Conservation (phyloP, 768 basidiomycete genomes). For the Pulveroboletus ravenelii region DNA sequence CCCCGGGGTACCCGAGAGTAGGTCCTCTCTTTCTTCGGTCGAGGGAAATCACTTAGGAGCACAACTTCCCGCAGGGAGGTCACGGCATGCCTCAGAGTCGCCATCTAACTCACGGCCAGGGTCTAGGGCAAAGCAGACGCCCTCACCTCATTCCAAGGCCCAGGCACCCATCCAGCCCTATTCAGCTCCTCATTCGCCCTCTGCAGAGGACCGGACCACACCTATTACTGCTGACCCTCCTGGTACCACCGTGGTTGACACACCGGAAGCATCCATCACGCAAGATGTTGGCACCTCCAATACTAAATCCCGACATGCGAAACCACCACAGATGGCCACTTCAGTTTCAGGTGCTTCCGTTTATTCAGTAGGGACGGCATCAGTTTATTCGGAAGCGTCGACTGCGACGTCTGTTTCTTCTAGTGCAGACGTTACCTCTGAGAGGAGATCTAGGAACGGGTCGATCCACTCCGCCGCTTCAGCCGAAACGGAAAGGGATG, state of each 20-base stretch:
- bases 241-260: slow-evolving; percentile 1
- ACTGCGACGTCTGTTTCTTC: slow-evolving; percentile 23
- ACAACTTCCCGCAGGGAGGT: slow-evolving; percentile 1
- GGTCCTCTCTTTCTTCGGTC: slow-evolving; percentile 18
- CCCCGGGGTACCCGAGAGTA: background rate
- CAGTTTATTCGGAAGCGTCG: slow-evolving; percentile 26
- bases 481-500: slow-evolving; percentile 17
- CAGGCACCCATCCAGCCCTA: slow-evolving; percentile 15
- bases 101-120: slow-evolving; percentile 15
- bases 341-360: slow-evolving; percentile 28
- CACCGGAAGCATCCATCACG: background rate
- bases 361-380: slow-evolving; percentile 25
- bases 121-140: slow-evolving; percentile 15
- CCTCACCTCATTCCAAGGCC: slow-evolving; percentile 16
- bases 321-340: slow-evolving; percentile 15
- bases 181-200: slow-evolving; percentile 14
- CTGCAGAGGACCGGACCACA: slow-evolving; percentile 10
- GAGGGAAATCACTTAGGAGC: slow-evolving; percentile 3
- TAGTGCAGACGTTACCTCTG: slow-evolving; percentile 3
- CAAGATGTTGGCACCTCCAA: background rate
- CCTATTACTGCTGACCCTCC: background rate
- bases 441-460: slow-evolving; percentile 10
- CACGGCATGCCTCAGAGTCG: slow-evolving; percentile 14
- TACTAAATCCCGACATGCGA: slow-evolving; percentile 14
- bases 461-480: slow-evolving; percentile 10